These are phyloP conservation scores for Carpinus viminea DNA, from an alignment of 306 rosid species.

Conservation along the genomic window DNA sequence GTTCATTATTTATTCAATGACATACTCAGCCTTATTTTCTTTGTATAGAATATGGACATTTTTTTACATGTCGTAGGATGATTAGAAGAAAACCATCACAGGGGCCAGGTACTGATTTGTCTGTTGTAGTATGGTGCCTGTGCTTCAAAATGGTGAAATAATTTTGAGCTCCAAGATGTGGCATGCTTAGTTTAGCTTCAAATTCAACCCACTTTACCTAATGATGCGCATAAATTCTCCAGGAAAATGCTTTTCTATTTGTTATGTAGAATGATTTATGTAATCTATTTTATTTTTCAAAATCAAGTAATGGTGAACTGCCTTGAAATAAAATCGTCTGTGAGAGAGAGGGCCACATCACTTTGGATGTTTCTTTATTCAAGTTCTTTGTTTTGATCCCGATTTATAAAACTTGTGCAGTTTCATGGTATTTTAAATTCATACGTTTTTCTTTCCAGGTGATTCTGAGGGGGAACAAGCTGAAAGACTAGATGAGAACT, in stretches of 20 bases:
- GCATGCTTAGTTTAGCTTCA: neutral
- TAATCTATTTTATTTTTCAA: neutral
- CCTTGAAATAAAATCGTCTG: neutral
- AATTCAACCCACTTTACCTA: neutral
- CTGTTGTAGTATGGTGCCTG: neutral
- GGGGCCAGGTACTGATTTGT: neutral
- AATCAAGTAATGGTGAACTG: neutral
- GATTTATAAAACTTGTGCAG: neutral
- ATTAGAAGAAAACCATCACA: neutral
- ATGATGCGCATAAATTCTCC: neutral
- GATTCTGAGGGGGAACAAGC: constrained; percentile 62
- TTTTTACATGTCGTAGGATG: neutral
- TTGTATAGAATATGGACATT: neutral
- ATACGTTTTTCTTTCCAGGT: constrained; percentile 35
- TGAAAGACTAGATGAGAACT: constrained; percentile 40
- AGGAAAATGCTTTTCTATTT: neutral
- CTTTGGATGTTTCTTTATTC: neutral
- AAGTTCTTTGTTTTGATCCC: neutral
- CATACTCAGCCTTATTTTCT: neutral
- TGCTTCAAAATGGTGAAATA: neutral
- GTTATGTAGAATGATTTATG: neutral
- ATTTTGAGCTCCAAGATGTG: neutral
- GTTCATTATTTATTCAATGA: neutral
- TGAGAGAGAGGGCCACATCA: neutral
- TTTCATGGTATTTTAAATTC: constrained; percentile 8